Base-by-base conservation (phyloP, 2,329 filamentous ascomycete species). In the Neofusicoccum cordaticola region DNA sequence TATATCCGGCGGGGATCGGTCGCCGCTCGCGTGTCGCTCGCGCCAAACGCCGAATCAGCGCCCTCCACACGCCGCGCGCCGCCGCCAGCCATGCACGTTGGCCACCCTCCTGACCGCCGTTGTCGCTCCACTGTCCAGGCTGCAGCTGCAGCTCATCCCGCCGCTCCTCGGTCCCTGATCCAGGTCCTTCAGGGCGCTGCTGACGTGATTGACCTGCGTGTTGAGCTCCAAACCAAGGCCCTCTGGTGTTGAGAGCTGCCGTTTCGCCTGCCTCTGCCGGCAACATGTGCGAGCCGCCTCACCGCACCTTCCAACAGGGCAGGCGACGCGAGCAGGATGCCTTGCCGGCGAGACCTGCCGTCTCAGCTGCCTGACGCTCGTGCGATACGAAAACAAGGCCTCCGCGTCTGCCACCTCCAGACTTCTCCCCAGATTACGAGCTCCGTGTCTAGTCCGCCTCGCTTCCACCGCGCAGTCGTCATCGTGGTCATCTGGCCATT, bases 371-470 rank as follows among this genome's bases (percentile, higher is more conserved):
- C 56, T 37, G 56, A 22, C 31, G 53, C 53, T 44, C 39, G 53
- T 47, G 56, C 56, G 56, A 60, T 60, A 60, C 56, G 56, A 60
- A 35, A 35, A 3, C 52, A 56, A 42, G 52, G 52, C 19, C 52
- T 19, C 2, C 50, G n/a, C 13, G n/a, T 34, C 39, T 39, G 52
- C 52, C 37, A 42, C 52, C 52, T 42, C 52, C 52, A n/a, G 27
- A 31, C 53, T 37, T 37, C 56, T n/a, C 27, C 53, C 15, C 53
- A 13, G 19, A 13, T 35, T 35, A 58, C 53, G 41, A 37, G 39
- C 41, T 45, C 27, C 56, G 41, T 19, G 9, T 44, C 35, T 19
- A 45, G 19, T 58, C 53, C 53, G 22, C 53, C 41, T 44, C 52
- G 9, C 50, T 9, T 35, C 39, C 19, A 37, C 22, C 39, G 42